phyloP scores from a whole-genome alignment of 2,329 filamentous ascomycete species.

The Colletotrichum karsti region DNA sequence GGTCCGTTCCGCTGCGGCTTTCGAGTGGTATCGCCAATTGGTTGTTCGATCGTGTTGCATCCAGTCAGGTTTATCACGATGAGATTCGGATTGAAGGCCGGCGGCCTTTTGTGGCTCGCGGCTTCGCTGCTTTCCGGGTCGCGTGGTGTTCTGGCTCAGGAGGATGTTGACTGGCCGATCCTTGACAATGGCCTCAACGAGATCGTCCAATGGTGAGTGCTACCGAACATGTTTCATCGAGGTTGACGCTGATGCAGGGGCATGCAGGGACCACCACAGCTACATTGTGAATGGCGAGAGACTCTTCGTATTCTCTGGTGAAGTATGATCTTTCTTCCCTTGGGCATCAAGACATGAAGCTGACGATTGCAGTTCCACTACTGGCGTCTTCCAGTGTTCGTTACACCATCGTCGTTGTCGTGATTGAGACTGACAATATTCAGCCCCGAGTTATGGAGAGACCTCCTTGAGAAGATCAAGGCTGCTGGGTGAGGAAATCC shows the following conservation, averaged over 20 bases:
- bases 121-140: conserved; percentile 20
- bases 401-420: background rate
- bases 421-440: background rate
- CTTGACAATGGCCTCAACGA: conserved; percentile 41
- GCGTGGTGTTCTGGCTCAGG: conserved; percentile 3
- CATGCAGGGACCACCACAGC: conserved; percentile 49
- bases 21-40: conserved; percentile 11
- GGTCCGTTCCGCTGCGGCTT: background rate
- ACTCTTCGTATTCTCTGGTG: conserved; percentile 52
- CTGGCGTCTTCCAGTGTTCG: conserved; percentile 51
- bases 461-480: conserved; percentile 51
- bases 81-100: conserved; percentile 19
- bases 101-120: conserved; percentile 22
- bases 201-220: conserved; percentile 41
- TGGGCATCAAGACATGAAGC: background rate
- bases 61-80: background rate
- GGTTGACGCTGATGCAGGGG: background rate
- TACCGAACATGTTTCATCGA: background rate
- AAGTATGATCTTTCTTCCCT: conserved; percentile 35
- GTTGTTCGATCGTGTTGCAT: background rate
- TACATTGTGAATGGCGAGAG: conserved; percentile 49
- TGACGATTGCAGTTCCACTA: conserved; percentile 46
- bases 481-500: conserved; percentile 42
- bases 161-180: conserved; percentile 34
- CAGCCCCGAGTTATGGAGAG: conserved; percentile 48